A percentile compares a stretch with the other conserved stretches of the same genome.
phyloP scores from a whole-genome alignment of 257 asterid genomes.

The Solanum etuberosum region DNA sequence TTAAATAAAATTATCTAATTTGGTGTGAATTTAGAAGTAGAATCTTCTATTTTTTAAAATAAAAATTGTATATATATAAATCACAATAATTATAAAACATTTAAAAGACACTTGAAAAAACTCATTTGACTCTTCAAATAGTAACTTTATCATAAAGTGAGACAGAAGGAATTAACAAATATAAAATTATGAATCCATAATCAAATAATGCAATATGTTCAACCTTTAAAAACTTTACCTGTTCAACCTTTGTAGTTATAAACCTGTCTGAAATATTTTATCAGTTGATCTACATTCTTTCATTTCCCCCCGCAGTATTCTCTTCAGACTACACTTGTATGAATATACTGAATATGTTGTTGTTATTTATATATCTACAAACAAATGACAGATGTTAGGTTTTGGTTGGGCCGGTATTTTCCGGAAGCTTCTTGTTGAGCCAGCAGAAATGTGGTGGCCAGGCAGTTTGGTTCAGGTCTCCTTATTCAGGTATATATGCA shows the following conservation, averaged over 20 bases:
- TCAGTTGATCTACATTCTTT: not conserved
- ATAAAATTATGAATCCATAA: not conserved
- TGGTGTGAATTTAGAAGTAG: not conserved
- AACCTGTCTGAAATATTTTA: not conserved
- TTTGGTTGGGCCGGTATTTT: slow-evolving; percentile 62
- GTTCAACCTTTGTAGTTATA: not conserved
- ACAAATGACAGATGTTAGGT: slow-evolving; percentile 27
- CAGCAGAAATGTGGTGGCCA: slow-evolving; percentile 72
- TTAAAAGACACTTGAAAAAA: not conserved
- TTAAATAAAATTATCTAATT: not conserved
- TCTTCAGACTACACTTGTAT: not conserved
- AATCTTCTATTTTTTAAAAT: not conserved
- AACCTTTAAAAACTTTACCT: not conserved
- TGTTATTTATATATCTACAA: not conserved
- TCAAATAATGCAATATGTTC: not conserved
- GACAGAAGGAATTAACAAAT: not conserved
- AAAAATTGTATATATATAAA: not conserved
- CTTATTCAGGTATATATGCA: slow-evolving; percentile 28
- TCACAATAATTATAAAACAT: not conserved
- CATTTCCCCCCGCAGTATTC: too few species aligned
- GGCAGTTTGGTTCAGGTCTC: slow-evolving; percentile 40
- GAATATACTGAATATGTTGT: not conserved
- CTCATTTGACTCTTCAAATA: not conserved
- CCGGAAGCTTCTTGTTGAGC: slow-evolving; percentile 35
- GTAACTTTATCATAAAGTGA: not conserved